Conservation (phyloP, 345 rosid species). For the Trapa incisa region DNA sequence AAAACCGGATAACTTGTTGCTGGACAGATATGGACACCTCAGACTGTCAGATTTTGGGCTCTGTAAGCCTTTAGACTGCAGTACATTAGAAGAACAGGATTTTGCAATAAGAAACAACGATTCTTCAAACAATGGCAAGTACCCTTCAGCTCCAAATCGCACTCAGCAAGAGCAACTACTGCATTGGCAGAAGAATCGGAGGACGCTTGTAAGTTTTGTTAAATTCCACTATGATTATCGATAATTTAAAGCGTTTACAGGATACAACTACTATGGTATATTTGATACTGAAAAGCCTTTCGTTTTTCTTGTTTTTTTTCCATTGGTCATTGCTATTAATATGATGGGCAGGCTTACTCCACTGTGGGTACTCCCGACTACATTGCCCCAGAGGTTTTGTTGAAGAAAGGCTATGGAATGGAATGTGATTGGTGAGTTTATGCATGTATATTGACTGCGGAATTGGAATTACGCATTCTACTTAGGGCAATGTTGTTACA, state of each 20-base stretch:
- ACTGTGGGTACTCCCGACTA: slow-evolving; percentile 98
- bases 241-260: neutral
- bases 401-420: slow-evolving; percentile 97
- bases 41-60: slow-evolving; percentile 94
- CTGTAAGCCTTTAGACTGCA: slow-evolving; percentile 94
- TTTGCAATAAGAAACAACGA: slow-evolving; percentile 53
- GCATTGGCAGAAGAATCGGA: slow-evolving; percentile 83
- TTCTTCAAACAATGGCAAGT: slow-evolving; percentile 63
- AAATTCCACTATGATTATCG: neutral
- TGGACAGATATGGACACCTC: slow-evolving; percentile 90
- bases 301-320: neutral
- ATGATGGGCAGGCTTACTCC: slow-evolving; percentile 67
- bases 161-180: slow-evolving; percentile 76
- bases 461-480: neutral
- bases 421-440: slow-evolving; percentile 90
- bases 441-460: neutral
- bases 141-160: slow-evolving; percentile 51
- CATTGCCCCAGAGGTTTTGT: slow-evolving; percentile 89
- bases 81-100: slow-evolving; percentile 87
- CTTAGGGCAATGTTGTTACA: neutral
- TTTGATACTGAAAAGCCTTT: neutral
- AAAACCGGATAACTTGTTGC: slow-evolving; percentile 64
- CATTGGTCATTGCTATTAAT: neutral
- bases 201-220: slow-evolving; percentile 48
- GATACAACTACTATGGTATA: neutral